phyloP scores from a whole-genome alignment of 2,329 filamentous ascomycete genomes.

The Apiospora rasikravindrae region DNA sequence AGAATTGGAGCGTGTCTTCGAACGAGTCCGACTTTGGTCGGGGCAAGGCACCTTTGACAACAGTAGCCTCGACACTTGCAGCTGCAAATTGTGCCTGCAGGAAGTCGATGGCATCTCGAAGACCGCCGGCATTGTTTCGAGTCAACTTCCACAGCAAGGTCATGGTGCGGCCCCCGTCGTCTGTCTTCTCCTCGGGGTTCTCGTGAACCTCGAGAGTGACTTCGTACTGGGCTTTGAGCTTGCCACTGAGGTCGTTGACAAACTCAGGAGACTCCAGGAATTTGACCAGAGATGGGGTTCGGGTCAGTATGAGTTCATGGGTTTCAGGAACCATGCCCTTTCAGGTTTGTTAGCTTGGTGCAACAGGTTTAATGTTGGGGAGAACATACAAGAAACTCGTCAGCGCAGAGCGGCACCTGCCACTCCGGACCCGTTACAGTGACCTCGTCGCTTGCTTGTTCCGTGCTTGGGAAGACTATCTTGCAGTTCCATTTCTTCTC shows the following conservation, averaged over 20 bases:
- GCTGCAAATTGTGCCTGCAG: constrained; percentile 84
- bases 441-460: constrained; percentile 95
- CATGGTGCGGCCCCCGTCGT: constrained; percentile 62
- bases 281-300: constrained; percentile 75
- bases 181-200: constrained; percentile 62
- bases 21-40: constrained; percentile 99
- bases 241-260: constrained; percentile 76
- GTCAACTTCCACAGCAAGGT: constrained; percentile 83
- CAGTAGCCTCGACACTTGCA: constrained; percentile 83
- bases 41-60: constrained; percentile 92
- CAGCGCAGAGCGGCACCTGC: constrained; percentile 95
- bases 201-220: constrained; percentile 81
- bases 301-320: constrained; percentile 86
- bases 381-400: constrained; percentile 79
- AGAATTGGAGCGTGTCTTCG: constrained; percentile 94
- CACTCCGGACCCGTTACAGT: constrained; percentile 96
- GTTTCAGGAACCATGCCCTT: constrained; percentile 96
- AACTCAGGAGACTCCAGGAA: constrained; percentile 86
- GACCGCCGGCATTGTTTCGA: constrained; percentile 92
- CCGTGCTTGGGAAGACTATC: constrained; percentile 96
- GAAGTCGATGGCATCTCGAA: constrained; percentile 96
- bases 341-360: background rate
- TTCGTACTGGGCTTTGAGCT: constrained; percentile 89
- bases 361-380: too few species aligned
- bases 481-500: constrained; percentile 99